Conservation (phyloP, 2,329 filamentous ascomycete genomes). For the Elsinoe batatas region DNA sequence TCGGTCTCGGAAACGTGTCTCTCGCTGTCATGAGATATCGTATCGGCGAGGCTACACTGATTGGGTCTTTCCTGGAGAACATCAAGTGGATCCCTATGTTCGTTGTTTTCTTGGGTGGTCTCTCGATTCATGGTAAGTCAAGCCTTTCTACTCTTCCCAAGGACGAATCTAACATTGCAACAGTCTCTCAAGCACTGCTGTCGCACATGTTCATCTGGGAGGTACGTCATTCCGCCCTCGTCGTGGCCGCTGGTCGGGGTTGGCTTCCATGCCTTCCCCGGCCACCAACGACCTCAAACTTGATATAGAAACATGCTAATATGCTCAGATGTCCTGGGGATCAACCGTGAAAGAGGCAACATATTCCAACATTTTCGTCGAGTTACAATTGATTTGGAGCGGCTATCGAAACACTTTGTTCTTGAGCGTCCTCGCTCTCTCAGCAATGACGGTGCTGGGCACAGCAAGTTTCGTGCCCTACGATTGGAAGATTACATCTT, state of each 20-base stretch:
- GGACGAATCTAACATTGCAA: not conserved
- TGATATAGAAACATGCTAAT: slow-evolving; percentile 31
- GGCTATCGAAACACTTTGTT: slow-evolving; percentile 34
- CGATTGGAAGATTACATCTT: slow-evolving; percentile 5
- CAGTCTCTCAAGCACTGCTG: slow-evolving; percentile 29
- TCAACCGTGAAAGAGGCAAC: slow-evolving; percentile 52
- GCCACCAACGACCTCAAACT: no score
- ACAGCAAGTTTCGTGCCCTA: slow-evolving; percentile 34
- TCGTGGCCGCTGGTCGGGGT: slow-evolving; percentile 16
- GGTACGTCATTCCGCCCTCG: slow-evolving; percentile 46
- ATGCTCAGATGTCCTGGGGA: slow-evolving; percentile 37
- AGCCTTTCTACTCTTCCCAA: not conserved
- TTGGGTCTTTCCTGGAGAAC: slow-evolving; percentile 45
- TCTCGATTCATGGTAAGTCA: slow-evolving; percentile 20
- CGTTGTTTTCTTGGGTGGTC: slow-evolving; percentile 12
- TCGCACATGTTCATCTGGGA: slow-evolving; percentile 28
- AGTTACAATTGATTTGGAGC: slow-evolving; percentile 2
- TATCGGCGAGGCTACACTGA: slow-evolving; percentile 43
- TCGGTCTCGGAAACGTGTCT: slow-evolving; percentile 49
- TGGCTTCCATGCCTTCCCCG: no score
- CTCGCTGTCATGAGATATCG: slow-evolving; percentile 56
- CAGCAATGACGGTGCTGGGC: slow-evolving; percentile 44
- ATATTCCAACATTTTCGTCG: no score
- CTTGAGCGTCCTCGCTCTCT: slow-evolving; percentile 35
- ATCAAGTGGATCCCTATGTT: slow-evolving; percentile 51